Conservation (phyloP, 441 rosid genomes). For the Lepidium campestre region DNA sequence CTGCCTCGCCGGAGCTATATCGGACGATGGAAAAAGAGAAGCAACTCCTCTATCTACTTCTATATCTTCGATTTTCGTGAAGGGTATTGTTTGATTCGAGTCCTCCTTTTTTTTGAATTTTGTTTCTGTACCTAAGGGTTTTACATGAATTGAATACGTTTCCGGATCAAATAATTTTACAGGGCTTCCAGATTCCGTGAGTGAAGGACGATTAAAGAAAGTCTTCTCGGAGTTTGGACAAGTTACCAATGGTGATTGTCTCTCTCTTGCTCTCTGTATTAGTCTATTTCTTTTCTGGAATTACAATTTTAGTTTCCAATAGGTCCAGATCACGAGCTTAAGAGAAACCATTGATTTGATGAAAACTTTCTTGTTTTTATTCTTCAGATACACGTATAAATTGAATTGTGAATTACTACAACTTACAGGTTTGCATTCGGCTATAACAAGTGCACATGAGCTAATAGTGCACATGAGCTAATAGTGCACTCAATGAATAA, state of each 20-base stretch:
- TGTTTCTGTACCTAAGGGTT: neutral
- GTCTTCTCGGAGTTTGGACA: constrained; percentile 46
- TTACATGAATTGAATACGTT: neutral
- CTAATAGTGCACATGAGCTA: neutral
- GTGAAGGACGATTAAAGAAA: constrained; percentile 45
- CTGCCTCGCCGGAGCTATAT: constrained; percentile 7
- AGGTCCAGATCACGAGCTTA: neutral
- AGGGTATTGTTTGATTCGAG: constrained; percentile 23
- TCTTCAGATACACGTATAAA: neutral
- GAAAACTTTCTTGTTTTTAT: neutral
- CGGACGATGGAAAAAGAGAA: constrained; percentile 2
- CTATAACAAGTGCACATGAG: no score
- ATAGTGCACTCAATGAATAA: neutral
- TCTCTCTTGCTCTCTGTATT: neutral
- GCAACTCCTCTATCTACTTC: constrained; percentile 11
- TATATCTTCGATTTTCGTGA: constrained; percentile 34
- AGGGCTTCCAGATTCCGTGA: constrained; percentile 46
- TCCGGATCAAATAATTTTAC: neutral
- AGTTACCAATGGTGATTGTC: constrained; percentile 42
- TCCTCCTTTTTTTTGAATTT: neutral
- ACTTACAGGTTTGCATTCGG: neutral
- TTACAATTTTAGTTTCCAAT: neutral
- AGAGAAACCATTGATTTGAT: neutral
- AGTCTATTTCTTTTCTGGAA: neutral
- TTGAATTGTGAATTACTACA: neutral